phyloP scores from a whole-genome alignment of 2,329 filamentous ascomycete species.

The Xylaria digitata region DNA sequence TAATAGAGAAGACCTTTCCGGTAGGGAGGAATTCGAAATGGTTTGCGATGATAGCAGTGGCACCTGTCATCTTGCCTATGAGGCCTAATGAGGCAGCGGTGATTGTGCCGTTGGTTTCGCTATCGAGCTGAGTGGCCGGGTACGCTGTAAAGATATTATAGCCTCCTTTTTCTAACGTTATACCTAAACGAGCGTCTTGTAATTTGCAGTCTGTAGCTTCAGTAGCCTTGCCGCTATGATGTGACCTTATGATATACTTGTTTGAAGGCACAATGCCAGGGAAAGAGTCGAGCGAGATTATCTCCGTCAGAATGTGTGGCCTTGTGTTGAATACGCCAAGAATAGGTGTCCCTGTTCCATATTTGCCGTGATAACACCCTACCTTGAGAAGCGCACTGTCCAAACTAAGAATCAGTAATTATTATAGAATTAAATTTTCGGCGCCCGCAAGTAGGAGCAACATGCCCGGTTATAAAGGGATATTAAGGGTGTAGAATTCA shows the following conservation, averaged over 20 bases:
- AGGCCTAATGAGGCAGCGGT: conserved; percentile 79
- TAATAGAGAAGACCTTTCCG: conserved; percentile 72
- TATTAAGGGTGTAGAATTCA: neutral
- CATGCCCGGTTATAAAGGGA: neutral
- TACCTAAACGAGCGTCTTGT: conserved; percentile 64
- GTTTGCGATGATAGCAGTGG: conserved; percentile 77
- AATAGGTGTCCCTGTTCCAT: conserved; percentile 77
- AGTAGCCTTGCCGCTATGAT: conserved; percentile 73
- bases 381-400: conserved; percentile 74
- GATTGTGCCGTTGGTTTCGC: conserved; percentile 56
- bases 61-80: conserved; percentile 88
- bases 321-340: conserved; percentile 88
- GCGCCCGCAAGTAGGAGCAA: neutral
- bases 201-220: conserved; percentile 59
- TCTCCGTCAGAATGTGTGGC: conserved; percentile 69
- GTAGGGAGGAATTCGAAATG: conserved; percentile 65
- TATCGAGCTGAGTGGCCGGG: conserved; percentile 69
- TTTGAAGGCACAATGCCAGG: conserved; percentile 71
- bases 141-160: conserved; percentile 87
- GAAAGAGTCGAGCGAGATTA: conserved; percentile 78
- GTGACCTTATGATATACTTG: conserved; percentile 78
- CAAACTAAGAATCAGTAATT: conserved; percentile 7
- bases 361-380: conserved; percentile 77
- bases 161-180: conserved; percentile 72
- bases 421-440: neutral